Base-by-base conservation (phyloP, 1,284 basidiomycete genomes). In the Porodaedalea pini region DNA sequence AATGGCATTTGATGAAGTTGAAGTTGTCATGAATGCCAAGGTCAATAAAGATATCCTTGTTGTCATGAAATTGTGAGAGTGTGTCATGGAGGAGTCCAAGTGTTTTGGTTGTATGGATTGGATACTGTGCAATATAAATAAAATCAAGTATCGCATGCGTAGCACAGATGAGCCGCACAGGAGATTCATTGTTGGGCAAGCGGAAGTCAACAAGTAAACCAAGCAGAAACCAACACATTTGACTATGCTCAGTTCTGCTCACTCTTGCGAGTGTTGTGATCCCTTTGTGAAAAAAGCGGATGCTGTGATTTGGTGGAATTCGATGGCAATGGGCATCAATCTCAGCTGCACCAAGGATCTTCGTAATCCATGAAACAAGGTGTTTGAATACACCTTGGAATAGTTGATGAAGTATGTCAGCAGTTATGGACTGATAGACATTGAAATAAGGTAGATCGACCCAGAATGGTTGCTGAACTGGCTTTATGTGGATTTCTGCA, bases 331-430 rank as follows among this genome's bases (percentile, higher is more conserved):
- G n/a, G n/a, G n/a, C n/a, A n/a, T n/a, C n/a, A n/a, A n/a, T n/a
- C n/a, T n/a, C n/a, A n/a, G n/a, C n/a, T n/a, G n/a, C n/a, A n/a
- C n/a, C n/a, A n/a, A n/a, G 70, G 70, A 50, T 66, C 2, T 48
- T 49, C 10, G 61, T 34, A 27, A 62, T 63, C 70, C 70, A 71
- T 1, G 32, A 25, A 8, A 67, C 39, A 0, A 69, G 57, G 43
- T 70, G 64, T 17, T 70, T 67, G 36, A 71, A 58, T 4, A 72
- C 63, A 2, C 67, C 68, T 54, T 69, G 59, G 51, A 70, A 66
- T 1, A 71, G 57, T 43, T 71, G 68, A 57, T 73, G 71, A 1
- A 72, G 64, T 13, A 68, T 45, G 53, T 73, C 68, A 3, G 70
- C 69, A 1, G 70, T 67, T 11, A 71, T 53, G 15, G 59, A 52